phyloP scores from a whole-genome alignment of 176 grass and related monocot genomes.

The Elaeis guineensis region DNA sequence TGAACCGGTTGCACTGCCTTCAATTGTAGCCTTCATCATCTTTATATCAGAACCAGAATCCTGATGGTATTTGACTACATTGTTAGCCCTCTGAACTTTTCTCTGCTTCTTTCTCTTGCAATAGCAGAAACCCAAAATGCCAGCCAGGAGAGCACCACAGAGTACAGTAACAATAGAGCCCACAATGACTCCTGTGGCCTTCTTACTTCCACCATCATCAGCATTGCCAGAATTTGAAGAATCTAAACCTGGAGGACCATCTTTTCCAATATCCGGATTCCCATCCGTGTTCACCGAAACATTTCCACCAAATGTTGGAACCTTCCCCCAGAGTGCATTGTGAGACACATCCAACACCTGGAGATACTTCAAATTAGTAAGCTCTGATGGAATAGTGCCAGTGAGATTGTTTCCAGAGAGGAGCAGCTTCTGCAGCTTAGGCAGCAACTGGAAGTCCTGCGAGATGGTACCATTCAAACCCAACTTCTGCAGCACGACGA shows the following conservation, averaged over 20 bases:
- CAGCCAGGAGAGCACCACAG: background rate
- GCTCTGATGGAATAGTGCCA: background rate
- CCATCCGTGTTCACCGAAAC: constrained; percentile 21
- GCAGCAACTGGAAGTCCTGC: constrained; percentile 18
- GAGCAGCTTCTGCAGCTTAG: constrained; percentile 12
- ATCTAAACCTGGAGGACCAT: background rate
- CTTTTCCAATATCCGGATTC: constrained; percentile 9
- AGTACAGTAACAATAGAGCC: background rate
- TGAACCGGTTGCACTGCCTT: background rate
- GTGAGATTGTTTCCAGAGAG: constrained; percentile 33
- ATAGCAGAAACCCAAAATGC: background rate
- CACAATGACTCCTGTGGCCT: background rate
- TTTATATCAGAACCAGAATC: constrained; percentile 5
- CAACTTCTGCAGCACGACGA: constrained; percentile 24
- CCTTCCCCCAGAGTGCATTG: constrained; percentile 28
- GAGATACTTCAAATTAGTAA: constrained; percentile 14
- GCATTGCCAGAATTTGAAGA: background rate
- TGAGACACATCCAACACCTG: constrained; percentile 33
- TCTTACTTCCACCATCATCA: background rate
- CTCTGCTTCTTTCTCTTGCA: background rate
- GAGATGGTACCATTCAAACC: constrained; percentile 28
- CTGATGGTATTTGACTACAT: background rate
- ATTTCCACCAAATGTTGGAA: constrained; percentile 22
- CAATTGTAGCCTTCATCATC: constrained; percentile 3
- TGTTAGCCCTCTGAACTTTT: background rate